These are phyloP conservation scores for Leccinum imitatum DNA, from an alignment of 768 basidiomycete genomes.

Conservation along the genomic window DNA sequence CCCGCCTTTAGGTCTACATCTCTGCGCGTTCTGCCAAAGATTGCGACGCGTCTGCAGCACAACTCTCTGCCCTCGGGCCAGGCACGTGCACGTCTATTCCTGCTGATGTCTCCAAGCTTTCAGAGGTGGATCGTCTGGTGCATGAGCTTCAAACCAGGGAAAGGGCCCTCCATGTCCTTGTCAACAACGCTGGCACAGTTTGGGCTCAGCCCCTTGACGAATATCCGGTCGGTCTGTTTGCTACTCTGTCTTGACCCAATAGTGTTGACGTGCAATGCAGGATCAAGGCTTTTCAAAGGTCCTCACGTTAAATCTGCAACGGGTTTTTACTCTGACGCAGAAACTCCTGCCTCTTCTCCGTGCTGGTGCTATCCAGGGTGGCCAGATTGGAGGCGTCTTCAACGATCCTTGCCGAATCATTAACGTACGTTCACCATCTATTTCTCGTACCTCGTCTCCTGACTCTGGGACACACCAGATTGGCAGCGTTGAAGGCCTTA, in stretches of 20 bases:
- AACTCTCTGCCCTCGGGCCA: constrained; percentile 52
- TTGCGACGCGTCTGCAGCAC: constrained; percentile 49
- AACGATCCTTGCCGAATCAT: constrained; percentile 57
- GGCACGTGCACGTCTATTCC: constrained; percentile 54
- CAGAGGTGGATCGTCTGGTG: constrained; percentile 54
- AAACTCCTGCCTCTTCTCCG: constrained; percentile 57
- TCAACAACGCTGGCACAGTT: constrained; percentile 66
- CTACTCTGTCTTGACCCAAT: constrained; percentile 2
- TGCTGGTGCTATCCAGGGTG: constrained; percentile 42
- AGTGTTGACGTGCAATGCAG: constrained; percentile 22
- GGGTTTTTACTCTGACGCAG: constrained; percentile 65
- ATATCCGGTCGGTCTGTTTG: constrained; percentile 38
- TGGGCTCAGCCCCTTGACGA: constrained; percentile 51
- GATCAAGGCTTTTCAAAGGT: constrained; percentile 63
- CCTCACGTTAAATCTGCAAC: constrained; percentile 58
- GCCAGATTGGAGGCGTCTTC: constrained; percentile 36
- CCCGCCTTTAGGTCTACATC: constrained; percentile 52
- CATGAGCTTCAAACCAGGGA: constrained; percentile 51
- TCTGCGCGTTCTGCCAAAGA: constrained; percentile 54
- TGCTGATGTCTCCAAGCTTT: constrained; percentile 52
- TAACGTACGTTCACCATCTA: constrained; percentile 41
- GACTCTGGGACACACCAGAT: constrained; percentile 39
- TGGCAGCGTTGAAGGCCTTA: constrained; percentile 58
- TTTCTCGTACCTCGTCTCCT: background rate
- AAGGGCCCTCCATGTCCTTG: constrained; percentile 52